Evolutionary conservation across 78 protist species (phyloP), one percentile per base, ranked within the genome.

Genomic region (Isochrysis galbana): DNA sequence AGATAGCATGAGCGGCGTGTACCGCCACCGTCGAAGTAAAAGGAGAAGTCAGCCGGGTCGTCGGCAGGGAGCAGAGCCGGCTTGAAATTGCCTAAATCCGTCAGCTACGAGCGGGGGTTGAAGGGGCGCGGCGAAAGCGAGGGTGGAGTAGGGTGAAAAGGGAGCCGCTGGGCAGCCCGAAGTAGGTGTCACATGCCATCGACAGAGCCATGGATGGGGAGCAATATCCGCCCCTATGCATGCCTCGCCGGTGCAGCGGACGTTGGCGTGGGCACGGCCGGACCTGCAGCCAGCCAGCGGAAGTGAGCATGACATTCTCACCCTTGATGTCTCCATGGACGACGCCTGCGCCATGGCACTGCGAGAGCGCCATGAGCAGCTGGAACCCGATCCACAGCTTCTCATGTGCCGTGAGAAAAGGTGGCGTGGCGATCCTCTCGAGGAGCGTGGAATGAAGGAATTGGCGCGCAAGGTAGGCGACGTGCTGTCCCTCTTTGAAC

Each of bases 41-140:
- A 98, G 5, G 97, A 93, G 77, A 96, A 97, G 84, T 97, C 97
- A 2, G 97, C 95, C 0, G 99, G 98, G 86, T 97, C 95, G 96
- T 98, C 95, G 88, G 92, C 55, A 42, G 84, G 93, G 7, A 96
- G 94, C 55, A 92, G 61, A 0, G 95, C 80, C 1, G 97, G 98
- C 84, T 97, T 87, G 82, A 46, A 47, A 46, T 25, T 2, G 47
- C 29, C 51, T 22, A 54, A 77, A 21, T 42, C 47, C 1, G 51
- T 19, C 54, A 42, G 61, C 34, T 25, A 51, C n/a, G n/a, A n/a
- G n/a, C n/a, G n/a, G n/a, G n/a, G n/a, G n/a, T n/a, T n/a, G n/a
- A n/a, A n/a, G n/a, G n/a, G n/a, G n/a, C n/a, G n/a, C n/a, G n/a
- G n/a, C n/a, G n/a, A n/a, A n/a, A n/a, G n/a, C n/a, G n/a, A n/a